Evolutionary conservation across 768 basidiomycete genomes (phyloP).

Genomic region (Daedaleopsis sinensis): DNA sequence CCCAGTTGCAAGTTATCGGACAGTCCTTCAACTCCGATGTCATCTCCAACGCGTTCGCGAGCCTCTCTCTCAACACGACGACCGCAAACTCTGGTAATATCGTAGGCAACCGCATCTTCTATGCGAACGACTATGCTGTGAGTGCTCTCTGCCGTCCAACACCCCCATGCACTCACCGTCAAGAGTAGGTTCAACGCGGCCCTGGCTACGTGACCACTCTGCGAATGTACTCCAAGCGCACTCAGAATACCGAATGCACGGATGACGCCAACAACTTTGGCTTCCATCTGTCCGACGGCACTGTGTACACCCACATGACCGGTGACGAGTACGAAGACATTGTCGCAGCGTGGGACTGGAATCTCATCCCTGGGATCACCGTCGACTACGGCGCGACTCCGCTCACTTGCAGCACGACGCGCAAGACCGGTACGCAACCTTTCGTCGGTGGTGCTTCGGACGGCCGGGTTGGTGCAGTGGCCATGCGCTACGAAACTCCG

Average conservation of each 20-base stretch:
- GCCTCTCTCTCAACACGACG: slow-evolving; percentile 39
- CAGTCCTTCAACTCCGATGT: slow-evolving; percentile 49
- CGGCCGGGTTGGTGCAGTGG: slow-evolving; percentile 53
- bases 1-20: slow-evolving; percentile 52
- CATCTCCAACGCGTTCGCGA: slow-evolving; percentile 43
- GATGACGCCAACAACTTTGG: slow-evolving; percentile 67
- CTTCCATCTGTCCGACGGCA: slow-evolving; percentile 68
- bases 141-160: not conserved
- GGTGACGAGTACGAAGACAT: slow-evolving; percentile 76
- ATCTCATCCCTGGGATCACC: slow-evolving; percentile 70
- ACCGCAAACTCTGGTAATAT: slow-evolving; percentile 60
- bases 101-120: slow-evolving; percentile 64
- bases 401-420: slow-evolving; percentile 47
- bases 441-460: slow-evolving; percentile 69
- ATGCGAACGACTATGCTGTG: slow-evolving; percentile 69
- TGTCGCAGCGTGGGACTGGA: slow-evolving; percentile 71
- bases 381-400: slow-evolving; percentile 59
- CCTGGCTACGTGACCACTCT: slow-evolving; percentile 58
- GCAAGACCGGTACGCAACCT: slow-evolving; percentile 47
- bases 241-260: slow-evolving; percentile 62
- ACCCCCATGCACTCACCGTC: not conserved
- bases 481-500: slow-evolving; percentile 68
- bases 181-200: slow-evolving; percentile 60
- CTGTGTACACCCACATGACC: slow-evolving; percentile 56
- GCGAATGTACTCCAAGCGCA: slow-evolving; percentile 62